Evolutionary conservation across 345 rosid genomes (phyloP), one percentile per base, ranked within the genome.

Genomic region (Dovyalis caffra): DNA sequence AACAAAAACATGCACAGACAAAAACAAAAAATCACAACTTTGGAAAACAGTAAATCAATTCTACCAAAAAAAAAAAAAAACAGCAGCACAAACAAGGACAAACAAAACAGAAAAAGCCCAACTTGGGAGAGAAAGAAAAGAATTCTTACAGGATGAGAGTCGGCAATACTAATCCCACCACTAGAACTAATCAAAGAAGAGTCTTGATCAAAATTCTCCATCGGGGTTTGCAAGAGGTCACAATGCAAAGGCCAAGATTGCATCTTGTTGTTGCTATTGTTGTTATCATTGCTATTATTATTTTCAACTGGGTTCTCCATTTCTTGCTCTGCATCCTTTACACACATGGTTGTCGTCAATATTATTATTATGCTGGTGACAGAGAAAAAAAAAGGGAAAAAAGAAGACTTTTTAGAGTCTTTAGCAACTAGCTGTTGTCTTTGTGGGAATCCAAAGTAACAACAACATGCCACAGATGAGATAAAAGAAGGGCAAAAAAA

Each of bases 71-170:
- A 57, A 51, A 25, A 53, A 35, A 29, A n/a, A 16, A 18, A 11
- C 45, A 35, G 32, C n/a, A 20, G 12, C 16, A 63, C n/a, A 3
- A 40, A 43, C 0, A 68, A 66, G 15, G 16, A 3, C 58, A 67
- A 61, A 56, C 2, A 0, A 9, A 64, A n/a, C 6, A 47, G 37
- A 66, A 69, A 14, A 34, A 18, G 8, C 18, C 53, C 66, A 31
- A 68, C 32, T 29, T 12, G 10, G 60, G 26, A 38, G 25, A 21
- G 8, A 2, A 20, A 2, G 23, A 60, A 33, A 43, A 45, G 62
- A n/a, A 76, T 53, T 53, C 83, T 72, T 49, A 86, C 91, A 68
- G 89, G 88, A 66, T 66, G 73, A 12, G 91, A 83, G 76, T 72
- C 68, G 37, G 72, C 73, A 29, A 77, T 49, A 68, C 25, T 47